These are phyloP conservation scores for Karstenula rhodostoma DNA, from an alignment of 2,329 filamentous ascomycete genomes.

Conservation along the genomic window DNA sequence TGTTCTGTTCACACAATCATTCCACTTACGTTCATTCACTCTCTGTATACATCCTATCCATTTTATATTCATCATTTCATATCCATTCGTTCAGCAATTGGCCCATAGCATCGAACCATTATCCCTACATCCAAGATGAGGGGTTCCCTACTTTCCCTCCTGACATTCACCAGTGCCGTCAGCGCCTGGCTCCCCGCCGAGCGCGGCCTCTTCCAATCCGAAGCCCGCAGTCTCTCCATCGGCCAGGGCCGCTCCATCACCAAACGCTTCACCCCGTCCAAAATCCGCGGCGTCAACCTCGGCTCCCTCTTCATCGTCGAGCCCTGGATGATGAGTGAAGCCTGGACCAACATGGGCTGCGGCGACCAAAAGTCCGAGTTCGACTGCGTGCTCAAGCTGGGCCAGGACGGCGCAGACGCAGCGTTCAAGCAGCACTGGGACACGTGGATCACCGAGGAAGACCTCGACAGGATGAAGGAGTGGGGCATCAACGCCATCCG, in stretches of 20 bases:
- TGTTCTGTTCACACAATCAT: background rate
- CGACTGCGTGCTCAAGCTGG: conserved; percentile 61
- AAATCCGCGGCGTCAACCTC: conserved; percentile 64
- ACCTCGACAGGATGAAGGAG: conserved; percentile 59
- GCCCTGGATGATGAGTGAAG: conserved; percentile 60
- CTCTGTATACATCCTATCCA: no score
- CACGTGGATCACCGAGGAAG: conserved; percentile 58
- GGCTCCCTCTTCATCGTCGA: conserved; percentile 63
- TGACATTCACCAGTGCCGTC: conserved; percentile 19
- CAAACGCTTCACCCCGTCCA: conserved; percentile 19
- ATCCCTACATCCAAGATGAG: conserved; percentile 15
- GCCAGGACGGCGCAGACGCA: conserved; percentile 56
- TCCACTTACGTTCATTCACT: background rate
- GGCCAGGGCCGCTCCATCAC: conserved; percentile 25
- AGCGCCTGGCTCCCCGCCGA: conserved; percentile 32
- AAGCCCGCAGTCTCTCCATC: conserved; percentile 15
- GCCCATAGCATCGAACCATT: background rate
- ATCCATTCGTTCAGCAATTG: background rate
- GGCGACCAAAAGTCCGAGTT: conserved; percentile 58
- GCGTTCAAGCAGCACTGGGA: conserved; percentile 62
- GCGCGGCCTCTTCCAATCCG: conserved; percentile 22
- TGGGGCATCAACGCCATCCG: conserved; percentile 63
- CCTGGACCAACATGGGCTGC: conserved; percentile 61
- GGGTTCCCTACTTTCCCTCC: conserved; percentile 20
- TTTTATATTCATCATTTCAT: background rate